These are phyloP conservation scores for Aspergillus oerlinghausenensis DNA, from an alignment of 2,329 filamentous ascomycete species.

Conservation along the genomic window DNA sequence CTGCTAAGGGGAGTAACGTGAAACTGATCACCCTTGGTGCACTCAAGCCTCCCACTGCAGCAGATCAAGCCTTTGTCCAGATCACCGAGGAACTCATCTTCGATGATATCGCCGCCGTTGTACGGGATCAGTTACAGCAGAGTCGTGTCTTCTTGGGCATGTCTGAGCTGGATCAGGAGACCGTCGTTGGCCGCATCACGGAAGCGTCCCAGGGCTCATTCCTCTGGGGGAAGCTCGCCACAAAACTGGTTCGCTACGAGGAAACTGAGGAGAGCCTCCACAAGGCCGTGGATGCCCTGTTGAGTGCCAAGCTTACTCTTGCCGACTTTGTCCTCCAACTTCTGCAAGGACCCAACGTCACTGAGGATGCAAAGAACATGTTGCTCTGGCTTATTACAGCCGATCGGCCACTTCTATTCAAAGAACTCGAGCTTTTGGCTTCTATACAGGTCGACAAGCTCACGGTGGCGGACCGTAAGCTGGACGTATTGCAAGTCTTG, in stretches of 20 bases:
- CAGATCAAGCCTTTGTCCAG: constrained; percentile 16
- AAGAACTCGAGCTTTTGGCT: constrained; percentile 28
- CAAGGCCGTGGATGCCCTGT: constrained; percentile 27
- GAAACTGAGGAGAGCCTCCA: constrained; percentile 17
- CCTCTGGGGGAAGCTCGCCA: constrained; percentile 36
- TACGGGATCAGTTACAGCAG: constrained; percentile 24
- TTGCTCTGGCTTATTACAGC: constrained; percentile 37
- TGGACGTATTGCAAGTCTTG: constrained; percentile 25
- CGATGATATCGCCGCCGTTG: constrained; percentile 35
- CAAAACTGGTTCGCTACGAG: constrained; percentile 28
- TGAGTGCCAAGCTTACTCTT: constrained; percentile 23
- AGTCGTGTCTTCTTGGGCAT: constrained; percentile 21
- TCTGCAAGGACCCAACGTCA: constrained; percentile 24
- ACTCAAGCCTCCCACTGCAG: constrained; percentile 13
- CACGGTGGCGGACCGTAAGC: constrained; percentile 21
- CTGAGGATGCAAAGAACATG: constrained; percentile 29
- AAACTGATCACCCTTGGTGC: constrained; percentile 30
- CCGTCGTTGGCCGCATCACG: constrained; percentile 26
- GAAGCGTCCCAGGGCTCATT: constrained; percentile 35
- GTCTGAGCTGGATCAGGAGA: constrained; percentile 31
- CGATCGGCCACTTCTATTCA: constrained; percentile 30
- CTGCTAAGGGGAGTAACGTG: constrained; percentile 18
- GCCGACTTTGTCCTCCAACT: constrained; percentile 27
- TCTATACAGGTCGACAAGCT: constrained; percentile 29
- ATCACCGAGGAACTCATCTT: constrained; percentile 31